Evolutionary conservation across 768 basidiomycete species (phyloP).

Genomic region (Auriscalpium vulgare): DNA sequence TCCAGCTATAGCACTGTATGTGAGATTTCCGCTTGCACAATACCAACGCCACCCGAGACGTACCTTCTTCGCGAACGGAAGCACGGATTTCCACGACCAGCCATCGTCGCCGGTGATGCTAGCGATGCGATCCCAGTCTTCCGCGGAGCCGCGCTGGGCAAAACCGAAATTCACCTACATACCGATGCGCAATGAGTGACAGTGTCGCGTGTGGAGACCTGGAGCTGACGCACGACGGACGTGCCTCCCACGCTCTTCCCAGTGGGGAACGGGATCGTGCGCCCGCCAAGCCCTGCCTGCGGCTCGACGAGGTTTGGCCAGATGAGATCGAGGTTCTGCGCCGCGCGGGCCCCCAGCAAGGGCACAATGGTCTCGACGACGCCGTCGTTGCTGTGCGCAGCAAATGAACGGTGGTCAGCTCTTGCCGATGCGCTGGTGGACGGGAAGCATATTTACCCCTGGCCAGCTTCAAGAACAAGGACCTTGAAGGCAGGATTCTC

Average conservation of each 20-base stretch:
- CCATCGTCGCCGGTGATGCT: constrained; percentile 4
- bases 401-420: too few relatives aligned
- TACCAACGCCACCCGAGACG: not conserved
- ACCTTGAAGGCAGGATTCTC: not conserved
- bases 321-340: not conserved
- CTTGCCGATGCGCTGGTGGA: too few relatives aligned
- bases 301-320: not conserved
- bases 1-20: not conserved
- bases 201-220: not conserved
- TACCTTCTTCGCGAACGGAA: not conserved
- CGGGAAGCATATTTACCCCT: not conserved
- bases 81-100: constrained; percentile 4
- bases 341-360: not conserved
- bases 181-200: not conserved
- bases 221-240: not conserved
- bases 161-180: not conserved
- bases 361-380: not conserved
- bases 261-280: not conserved
- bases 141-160: constrained; percentile 1
- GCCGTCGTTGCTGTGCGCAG: not conserved
- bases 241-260: not conserved
- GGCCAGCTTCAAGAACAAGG: not conserved
- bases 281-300: not conserved
- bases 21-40: not conserved
- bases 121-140: constrained; percentile 7